Evolutionary conservation across 805 yeast genomes (phyloP).

Genomic region (Saccharomycopsis capsularis): DNA sequence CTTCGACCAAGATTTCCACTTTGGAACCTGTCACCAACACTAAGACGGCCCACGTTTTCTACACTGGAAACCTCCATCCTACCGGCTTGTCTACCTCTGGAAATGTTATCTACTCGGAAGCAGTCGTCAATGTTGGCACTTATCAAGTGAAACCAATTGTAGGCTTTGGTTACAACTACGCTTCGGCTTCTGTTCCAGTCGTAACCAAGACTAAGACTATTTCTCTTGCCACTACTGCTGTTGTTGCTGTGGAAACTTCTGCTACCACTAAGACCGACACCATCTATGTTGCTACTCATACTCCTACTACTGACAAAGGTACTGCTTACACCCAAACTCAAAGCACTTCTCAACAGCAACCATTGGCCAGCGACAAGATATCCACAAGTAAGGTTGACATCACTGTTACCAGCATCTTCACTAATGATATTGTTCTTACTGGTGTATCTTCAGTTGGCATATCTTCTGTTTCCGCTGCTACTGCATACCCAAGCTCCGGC

Average conservation of each 20-base stretch:
- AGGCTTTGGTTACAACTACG: not conserved
- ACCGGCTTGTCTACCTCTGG: constrained; percentile 8
- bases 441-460: not conserved
- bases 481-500: not conserved
- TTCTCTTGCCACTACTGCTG: constrained; percentile 6
- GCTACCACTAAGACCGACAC: constrained; percentile 14
- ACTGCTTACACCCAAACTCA: constrained; percentile 2
- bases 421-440: constrained; percentile 1
- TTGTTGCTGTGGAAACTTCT: not conserved
- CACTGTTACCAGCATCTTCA: constrained; percentile 6
- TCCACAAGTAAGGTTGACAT: not conserved
- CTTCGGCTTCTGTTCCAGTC: constrained; percentile 1
- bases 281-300: constrained; percentile 7
- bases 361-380: constrained; percentile 9
- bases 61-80: not conserved
- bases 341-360: constrained; percentile 3
- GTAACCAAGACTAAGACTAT: not conserved
- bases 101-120: constrained; percentile 13
- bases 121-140: not conserved
- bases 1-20: not conserved
- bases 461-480: not conserved
- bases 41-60: not conserved
- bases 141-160: no score
- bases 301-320: constrained; percentile 12
- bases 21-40: not conserved